These are phyloP conservation scores for Globisporangium cylindrosporum DNA, from an alignment of 352 stramenopile genomes.

Conservation along the genomic window DNA sequence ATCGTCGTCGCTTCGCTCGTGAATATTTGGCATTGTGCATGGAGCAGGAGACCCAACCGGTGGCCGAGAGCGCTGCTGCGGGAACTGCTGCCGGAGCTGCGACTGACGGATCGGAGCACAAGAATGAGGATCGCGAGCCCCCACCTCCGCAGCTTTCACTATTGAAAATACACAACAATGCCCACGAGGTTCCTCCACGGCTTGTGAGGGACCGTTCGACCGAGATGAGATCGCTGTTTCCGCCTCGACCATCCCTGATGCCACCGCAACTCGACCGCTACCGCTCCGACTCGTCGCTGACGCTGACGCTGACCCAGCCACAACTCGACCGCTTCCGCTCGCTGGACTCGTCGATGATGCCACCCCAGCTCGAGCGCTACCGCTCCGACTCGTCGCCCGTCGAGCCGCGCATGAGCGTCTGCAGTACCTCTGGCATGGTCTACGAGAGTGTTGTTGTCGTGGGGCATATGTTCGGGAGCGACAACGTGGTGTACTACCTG, in stretches of 20 bases:
- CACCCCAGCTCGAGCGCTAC: constrained; percentile 29
- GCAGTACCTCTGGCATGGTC: constrained; percentile 59
- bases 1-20: not conserved
- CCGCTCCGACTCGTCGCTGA: constrained; percentile 30
- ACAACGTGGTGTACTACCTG: constrained; percentile 76
- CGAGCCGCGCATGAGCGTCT: constrained; percentile 53
- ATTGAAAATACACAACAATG: constrained; percentile 9
- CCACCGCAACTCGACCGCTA: constrained; percentile 28
- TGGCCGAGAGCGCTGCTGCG: constrained; percentile 1
- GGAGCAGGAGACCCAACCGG: constrained; percentile 6
- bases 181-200: constrained; percentile 10
- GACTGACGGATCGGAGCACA: constrained; percentile 1
- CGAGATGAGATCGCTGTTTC: constrained; percentile 12
- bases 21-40: constrained; percentile 10
- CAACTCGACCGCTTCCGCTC: constrained; percentile 32
- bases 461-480: constrained; percentile 52
- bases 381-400: constrained; percentile 33
- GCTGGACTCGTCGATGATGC: constrained; percentile 23
- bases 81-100: not conserved
- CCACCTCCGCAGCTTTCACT: not conserved
- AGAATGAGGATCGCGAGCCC: not conserved
- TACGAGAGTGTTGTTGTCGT: constrained; percentile 78
- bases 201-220: constrained; percentile 18
- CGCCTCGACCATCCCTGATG: constrained; percentile 11
- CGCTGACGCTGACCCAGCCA: not conserved